Evolutionary conservation across 345 rosid species (phyloP).

Genomic region (Luvunga scandens): DNA sequence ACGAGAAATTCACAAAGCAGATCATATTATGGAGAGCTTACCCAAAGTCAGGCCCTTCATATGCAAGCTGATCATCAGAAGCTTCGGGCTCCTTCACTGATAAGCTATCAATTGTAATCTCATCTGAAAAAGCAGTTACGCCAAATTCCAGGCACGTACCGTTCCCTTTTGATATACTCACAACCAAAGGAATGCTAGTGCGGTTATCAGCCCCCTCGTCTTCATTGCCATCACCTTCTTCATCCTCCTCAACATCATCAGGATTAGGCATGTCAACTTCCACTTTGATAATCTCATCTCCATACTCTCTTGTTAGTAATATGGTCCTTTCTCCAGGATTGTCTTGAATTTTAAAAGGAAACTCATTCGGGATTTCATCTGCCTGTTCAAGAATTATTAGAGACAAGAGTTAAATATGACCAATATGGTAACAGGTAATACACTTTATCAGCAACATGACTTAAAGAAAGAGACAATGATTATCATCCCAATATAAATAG

Average conservation of each 20-base stretch:
- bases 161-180: constrained; percentile 40
- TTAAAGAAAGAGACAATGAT: neutral
- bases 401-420: neutral
- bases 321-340: constrained; percentile 55
- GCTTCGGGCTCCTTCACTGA: constrained; percentile 32
- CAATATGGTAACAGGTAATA: neutral
- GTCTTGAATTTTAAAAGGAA: constrained; percentile 59
- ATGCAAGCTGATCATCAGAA: constrained; percentile 49
- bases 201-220: constrained; percentile 4
- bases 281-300: constrained; percentile 49
- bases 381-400: constrained; percentile 6
- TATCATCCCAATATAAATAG: neutral
- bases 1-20: neutral
- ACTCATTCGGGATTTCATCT: constrained; percentile 38
- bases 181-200: constrained; percentile 47
- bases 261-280: constrained; percentile 43
- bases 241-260: constrained; percentile 17
- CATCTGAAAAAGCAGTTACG: constrained; percentile 44
- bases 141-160: constrained; percentile 50
- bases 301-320: constrained; percentile 34
- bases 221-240: constrained; percentile 21
- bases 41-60: constrained; percentile 68
- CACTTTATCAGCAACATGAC: neutral
- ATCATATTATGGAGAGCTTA: constrained; percentile 23
- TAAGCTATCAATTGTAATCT: constrained; percentile 55